Evolutionary conservation across 257 asterid species (phyloP), one percentile per base, ranked within the genome.

Genomic region (Henckelia pumila): DNA sequence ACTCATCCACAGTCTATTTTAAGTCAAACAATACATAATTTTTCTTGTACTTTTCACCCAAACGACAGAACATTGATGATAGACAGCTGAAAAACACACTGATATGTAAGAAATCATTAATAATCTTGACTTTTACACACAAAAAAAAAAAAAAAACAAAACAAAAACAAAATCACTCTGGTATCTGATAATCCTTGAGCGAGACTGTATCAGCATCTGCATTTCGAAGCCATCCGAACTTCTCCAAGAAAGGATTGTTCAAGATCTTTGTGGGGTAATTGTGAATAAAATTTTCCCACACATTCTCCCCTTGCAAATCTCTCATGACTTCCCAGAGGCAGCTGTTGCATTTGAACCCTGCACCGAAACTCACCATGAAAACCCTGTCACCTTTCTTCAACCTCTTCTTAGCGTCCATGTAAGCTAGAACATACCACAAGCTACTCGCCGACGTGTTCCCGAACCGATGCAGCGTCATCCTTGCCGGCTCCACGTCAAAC

Each of bases 401-500:
- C 80, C 97, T 67, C 64, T 62, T 79, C 63, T 93, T 93, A 4
- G 96, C 86, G 66, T 86, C 97, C 99, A 93, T 93, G 19, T 93
- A 93, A 0, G 86, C 95, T 81, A 93, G 49, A 1, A 90, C 98
- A 21, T 93, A 93, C 98, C 98, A 93, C 9, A 88, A 59, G 63
- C 98, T 90, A 61, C 95, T 73, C 1, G 98, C 98, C 3, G 97
- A 90, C 29, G 98, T 93, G 83, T 93, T 93, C 20, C 98, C 98
- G 26, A 90, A 88, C 50, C 98, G 65, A 67, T 93, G 98, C 13
- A 93, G 66, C 11, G 98, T 90, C 98, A 93, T 93, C 64, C 98
- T 26, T 4, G 98, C 96, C 17, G 98, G 98, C 78, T 93, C 98
- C 17, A 93, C 77, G 33, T 93, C 98, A n/a, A 80, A 68, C 67